Percentiles rank a stretch among this genome's conserved stretches.
Conservation (phyloP, 139 green algal genomes). For the Micractinium conductrix region DNA sequence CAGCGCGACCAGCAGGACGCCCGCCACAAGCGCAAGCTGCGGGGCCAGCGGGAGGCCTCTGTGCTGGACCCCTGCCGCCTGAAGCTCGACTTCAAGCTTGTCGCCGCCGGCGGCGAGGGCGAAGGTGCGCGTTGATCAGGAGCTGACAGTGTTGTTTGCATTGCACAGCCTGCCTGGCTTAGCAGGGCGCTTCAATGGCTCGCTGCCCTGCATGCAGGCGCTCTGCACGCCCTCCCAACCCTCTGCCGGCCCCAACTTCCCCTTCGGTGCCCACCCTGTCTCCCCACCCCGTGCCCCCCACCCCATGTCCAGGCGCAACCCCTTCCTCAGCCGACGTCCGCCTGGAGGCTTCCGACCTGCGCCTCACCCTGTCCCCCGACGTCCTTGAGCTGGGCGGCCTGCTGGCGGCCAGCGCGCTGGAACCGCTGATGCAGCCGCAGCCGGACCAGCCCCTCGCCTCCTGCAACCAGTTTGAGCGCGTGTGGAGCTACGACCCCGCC, state of each 20-base stretch:
- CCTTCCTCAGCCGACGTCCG: conserved; percentile 45
- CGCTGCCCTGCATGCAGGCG: too few species aligned
- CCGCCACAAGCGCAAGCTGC: conserved; percentile 37
- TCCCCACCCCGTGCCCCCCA: background rate
- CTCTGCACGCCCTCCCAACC: too few species aligned
- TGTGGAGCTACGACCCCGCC: conserved; percentile 67
- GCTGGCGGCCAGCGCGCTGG: conserved; percentile 54
- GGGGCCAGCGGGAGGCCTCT: conserved; percentile 34
- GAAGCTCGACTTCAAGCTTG: conserved; percentile 49
- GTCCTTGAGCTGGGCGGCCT: conserved; percentile 64
- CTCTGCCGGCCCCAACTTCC: too few species aligned
- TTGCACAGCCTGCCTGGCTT: too few species aligned
- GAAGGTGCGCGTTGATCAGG: too few species aligned
- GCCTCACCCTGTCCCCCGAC: conserved; percentile 71
- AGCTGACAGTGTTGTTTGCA: too few species aligned
- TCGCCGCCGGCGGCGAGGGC: background rate
- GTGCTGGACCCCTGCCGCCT: conserved; percentile 66
- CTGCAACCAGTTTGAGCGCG: conserved; percentile 65
- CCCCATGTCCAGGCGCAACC: background rate
- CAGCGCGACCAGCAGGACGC: conserved; percentile 31
- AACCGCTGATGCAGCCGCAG: conserved; percentile 57
- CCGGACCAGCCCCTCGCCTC: conserved; percentile 53
- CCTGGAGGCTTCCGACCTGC: conserved; percentile 58
- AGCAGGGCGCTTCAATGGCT: too few species aligned
- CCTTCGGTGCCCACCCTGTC: background rate